Base-by-base conservation (phyloP, 108 stramenopile genomes). In the Skeletonema grethae region DNA sequence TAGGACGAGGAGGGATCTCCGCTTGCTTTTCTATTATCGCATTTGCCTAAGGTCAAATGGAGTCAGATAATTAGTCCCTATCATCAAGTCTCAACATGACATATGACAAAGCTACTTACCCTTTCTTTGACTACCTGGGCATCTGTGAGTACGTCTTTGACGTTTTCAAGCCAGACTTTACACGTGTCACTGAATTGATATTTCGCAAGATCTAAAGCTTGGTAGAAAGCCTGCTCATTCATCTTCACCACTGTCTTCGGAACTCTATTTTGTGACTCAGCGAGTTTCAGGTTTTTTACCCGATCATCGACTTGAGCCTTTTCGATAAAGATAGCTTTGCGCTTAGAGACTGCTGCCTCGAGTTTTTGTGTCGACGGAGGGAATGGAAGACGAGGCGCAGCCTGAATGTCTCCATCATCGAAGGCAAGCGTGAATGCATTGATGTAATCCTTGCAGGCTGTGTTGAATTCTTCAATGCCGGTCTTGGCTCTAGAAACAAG, bases 301-400 rank as follows among this genome's bases (percentile, higher is more conserved):
- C 77, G 39, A 50, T 73, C 71, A 61, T 79, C 77, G 12, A 72
- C 77, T 41, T 79, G 77, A 10, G 59, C 25, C 57, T 79, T 79
- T 55, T 79, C 77, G 32, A 79, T 74, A 45, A 79, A 45, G 10
- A 36, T 32, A 11, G 71, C 77, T 48, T 79, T 79, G 25, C 77
- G 53, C 7, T 31, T 43, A 7, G 58, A 41, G 30, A 79, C 59
- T 9, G 72, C 66, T 15, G 58, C 67, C 43, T 79, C 77, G 8
- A 79, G 72, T 18, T 79, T 45, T 36, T 79, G 46, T 18, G 67
- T 56, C 10, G 57, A 71, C 7, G 77, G 77, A 25, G 57, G 29
- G 35, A 73, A 73, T 24, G 77, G 77, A 22, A 73, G 71, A 28
- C 53, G 77, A 10, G 65, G 71, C 30, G 65, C 65, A 39, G 60